These are phyloP conservation scores for Lophiostoma macrostomum DNA, from an alignment of 495 filamentous ascomycete species.

Conservation along the genomic window DNA sequence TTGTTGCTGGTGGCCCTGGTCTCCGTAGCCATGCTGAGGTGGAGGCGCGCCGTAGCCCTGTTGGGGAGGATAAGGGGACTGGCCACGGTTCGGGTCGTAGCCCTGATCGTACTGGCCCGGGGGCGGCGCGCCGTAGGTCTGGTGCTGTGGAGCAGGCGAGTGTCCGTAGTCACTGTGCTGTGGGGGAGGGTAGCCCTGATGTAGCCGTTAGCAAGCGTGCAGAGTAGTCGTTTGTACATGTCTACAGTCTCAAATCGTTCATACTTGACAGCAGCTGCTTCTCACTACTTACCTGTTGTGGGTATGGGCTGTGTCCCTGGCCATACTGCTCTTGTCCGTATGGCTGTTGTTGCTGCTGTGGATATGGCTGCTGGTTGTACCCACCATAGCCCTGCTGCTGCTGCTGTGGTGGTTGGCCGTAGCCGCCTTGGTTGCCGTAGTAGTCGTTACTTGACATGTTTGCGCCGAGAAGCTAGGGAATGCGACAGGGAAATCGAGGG, in stretches of 20 bases:
- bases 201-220: conserved; percentile 25
- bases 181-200: too few relatives aligned
- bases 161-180: too few relatives aligned
- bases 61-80: conserved; percentile 31
- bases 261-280: background rate
- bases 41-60: conserved; percentile 32
- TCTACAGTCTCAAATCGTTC: too few relatives aligned
- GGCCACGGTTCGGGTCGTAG: conserved; percentile 29
- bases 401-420: conserved; percentile 10
- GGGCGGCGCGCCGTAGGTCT: conserved; percentile 20
- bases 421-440: conserved; percentile 12
- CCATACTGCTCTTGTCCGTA: conserved; percentile 17
- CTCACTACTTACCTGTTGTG: background rate
- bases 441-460: conserved; percentile 21
- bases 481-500: too few relatives aligned
- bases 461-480: too few relatives aligned
- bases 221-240: too few relatives aligned
- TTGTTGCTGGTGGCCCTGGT: conserved; percentile 27
- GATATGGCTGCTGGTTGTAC: conserved; percentile 7
- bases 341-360: conserved; percentile 4
- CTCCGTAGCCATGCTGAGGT: conserved; percentile 24
- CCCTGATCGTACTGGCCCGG: conserved; percentile 25
- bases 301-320: conserved; percentile 22
- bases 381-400: conserved; percentile 3
- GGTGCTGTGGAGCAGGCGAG: conserved; percentile 12